These are phyloP conservation scores for Blastobotrys niveus DNA, from an alignment of 1,139 yeast genomes.

Conservation along the genomic window DNA sequence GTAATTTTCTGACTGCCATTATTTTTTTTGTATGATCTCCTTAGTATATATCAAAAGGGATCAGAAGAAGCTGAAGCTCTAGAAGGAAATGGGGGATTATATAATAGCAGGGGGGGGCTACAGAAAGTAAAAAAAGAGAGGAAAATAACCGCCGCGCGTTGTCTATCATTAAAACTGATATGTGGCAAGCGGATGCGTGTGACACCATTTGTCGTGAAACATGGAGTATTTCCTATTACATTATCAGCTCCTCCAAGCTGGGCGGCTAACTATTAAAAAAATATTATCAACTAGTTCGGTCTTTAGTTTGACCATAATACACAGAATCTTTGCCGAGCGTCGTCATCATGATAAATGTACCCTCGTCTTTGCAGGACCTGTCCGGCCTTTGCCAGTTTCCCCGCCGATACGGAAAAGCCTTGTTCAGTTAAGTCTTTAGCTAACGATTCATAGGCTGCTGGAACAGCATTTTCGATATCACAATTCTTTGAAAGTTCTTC, in stretches of 20 bases:
- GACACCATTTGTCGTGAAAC: no score
- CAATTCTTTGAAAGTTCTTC: neutral
- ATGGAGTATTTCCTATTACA: no score
- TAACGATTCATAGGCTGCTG: slow-evolving; percentile 5
- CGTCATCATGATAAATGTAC: slow-evolving; percentile 14
- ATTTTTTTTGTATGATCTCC: neutral
- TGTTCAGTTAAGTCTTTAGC: slow-evolving; percentile 5
- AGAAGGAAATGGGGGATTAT: no score
- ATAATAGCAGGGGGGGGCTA: no score
- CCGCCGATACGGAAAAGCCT: slow-evolving; percentile 5
- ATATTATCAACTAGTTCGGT: no score
- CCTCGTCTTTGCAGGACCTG: slow-evolving; percentile 12
- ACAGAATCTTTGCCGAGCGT: slow-evolving; percentile 15
- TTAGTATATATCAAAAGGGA: no score
- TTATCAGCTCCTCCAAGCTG: no score
- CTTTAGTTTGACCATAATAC: slow-evolving; percentile 5
- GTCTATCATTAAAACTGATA: no score
- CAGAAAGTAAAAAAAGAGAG: neutral
- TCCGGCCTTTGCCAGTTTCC: slow-evolving; percentile 14
- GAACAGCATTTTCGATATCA: neutral
- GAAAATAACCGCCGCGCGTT: slow-evolving; percentile 5
- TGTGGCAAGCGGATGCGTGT: no score
- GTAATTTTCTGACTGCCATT: slow-evolving; percentile 26
- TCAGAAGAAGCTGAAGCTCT: no score
- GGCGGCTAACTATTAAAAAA: neutral